Conservation (phyloP, 2,329 filamentous ascomycete species). For the Samsoniella hepiali region DNA sequence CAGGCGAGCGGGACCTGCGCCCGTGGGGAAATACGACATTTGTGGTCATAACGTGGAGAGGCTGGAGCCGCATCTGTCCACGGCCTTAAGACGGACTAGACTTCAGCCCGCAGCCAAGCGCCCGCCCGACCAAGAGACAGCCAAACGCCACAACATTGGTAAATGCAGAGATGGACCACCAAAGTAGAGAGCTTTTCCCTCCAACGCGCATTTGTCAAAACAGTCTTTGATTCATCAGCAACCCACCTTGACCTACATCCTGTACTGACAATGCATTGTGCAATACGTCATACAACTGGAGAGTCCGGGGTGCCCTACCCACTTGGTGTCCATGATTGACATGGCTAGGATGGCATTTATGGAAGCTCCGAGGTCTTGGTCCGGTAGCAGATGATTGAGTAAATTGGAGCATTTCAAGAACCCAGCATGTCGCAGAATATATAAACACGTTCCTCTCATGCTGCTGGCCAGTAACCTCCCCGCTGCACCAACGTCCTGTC, state of each 20-base stretch:
- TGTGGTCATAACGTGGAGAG: no score
- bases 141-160: not conserved
- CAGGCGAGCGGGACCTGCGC: not conserved
- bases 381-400: not conserved
- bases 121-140: not conserved
- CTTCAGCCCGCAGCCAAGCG: not conserved
- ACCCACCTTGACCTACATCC: no score
- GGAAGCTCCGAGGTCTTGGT: constrained; percentile 1
- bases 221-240: not conserved
- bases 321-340: constrained; percentile 7
- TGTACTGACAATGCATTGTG: not conserved
- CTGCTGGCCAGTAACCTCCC: not conserved
- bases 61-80: not conserved
- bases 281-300: constrained; percentile 16
- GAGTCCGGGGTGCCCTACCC: constrained; percentile 5
- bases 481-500: not conserved
- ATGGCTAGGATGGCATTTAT: not conserved
- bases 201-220: not conserved
- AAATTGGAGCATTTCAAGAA: not conserved
- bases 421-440: not conserved
- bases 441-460: not conserved
- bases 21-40: not conserved
- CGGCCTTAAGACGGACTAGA: not conserved
- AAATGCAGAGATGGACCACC: not conserved
- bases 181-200: not conserved